Evolutionary conservation across 352 stramenopile species (phyloP).

Genomic region (Phytophthora pistaciae): DNA sequence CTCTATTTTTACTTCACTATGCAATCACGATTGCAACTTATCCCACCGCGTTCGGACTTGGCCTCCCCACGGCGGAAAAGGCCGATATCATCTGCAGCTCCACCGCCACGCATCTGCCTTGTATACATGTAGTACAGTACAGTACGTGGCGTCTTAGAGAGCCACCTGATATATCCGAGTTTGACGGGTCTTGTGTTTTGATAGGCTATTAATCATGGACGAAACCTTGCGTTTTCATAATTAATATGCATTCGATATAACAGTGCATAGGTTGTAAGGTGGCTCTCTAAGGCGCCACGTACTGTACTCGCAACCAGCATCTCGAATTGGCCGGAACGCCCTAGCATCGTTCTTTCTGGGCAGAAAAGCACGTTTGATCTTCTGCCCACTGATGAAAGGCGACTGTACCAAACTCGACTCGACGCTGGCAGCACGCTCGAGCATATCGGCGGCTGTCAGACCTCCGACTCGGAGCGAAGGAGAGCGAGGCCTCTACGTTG

Average conservation of each 20-base stretch:
- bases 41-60: neutral
- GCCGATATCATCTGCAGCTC: neutral
- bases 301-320: too few species aligned
- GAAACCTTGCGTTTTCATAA: too few species aligned
- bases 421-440: neutral
- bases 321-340: neutral
- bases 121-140: too few species aligned
- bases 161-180: too few species aligned
- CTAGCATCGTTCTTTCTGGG: neutral
- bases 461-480: neutral
- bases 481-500: constrained; percentile 7
- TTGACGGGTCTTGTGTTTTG: too few species aligned
- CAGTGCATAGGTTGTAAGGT: too few species aligned
- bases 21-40: neutral
- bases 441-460: neutral
- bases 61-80: neutral
- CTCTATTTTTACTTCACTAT: neutral
- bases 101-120: neutral
- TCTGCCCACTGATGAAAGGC: constrained; percentile 22
- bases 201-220: too few species aligned
- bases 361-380: constrained; percentile 27
- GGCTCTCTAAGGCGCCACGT: too few species aligned
- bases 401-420: neutral
- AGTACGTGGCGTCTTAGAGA: too few species aligned
- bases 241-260: too few species aligned